Percentiles rank a stretch among this genome's conserved stretches.
Conservation (phyloP, 305 asterid species). For the Vinca major region DNA sequence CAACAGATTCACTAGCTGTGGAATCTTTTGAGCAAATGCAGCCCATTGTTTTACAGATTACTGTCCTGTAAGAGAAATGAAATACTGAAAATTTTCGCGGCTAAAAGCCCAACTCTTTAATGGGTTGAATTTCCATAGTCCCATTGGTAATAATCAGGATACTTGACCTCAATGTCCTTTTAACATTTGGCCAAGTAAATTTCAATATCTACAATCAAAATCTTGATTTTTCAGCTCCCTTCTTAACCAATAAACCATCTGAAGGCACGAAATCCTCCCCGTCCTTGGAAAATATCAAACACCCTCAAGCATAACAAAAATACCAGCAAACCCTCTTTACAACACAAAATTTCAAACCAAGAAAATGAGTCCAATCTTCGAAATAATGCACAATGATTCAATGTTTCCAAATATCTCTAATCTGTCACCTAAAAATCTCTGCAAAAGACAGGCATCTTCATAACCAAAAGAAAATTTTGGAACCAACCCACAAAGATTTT, state of each 20-base stretch:
- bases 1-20: conserved; percentile 31
- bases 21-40: conserved; percentile 73
- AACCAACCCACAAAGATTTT: conserved; percentile 1
- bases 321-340: conserved; percentile 1
- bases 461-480: not conserved
- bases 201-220: not conserved
- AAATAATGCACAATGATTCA: conserved; percentile 1
- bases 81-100: conserved; percentile 4
- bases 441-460: not conserved
- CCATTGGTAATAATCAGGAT: not conserved
- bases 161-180: not conserved
- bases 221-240: not conserved
- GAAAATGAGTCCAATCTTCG: conserved; percentile 7
- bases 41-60: conserved; percentile 45
- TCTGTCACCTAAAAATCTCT: not conserved
- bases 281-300: not conserved
- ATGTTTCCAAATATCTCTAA: not conserved
- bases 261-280: not conserved
- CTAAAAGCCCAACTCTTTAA: conserved; percentile 6
- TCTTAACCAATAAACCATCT: not conserved
- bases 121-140: not conserved
- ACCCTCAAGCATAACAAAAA: not conserved
- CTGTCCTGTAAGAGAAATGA: conserved; percentile 4
- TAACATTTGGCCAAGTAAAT: not conserved
- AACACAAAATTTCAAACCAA: not conserved